Conservation (phyloP, 257 asterid genomes). For the Handroanthus guayacan region DNA sequence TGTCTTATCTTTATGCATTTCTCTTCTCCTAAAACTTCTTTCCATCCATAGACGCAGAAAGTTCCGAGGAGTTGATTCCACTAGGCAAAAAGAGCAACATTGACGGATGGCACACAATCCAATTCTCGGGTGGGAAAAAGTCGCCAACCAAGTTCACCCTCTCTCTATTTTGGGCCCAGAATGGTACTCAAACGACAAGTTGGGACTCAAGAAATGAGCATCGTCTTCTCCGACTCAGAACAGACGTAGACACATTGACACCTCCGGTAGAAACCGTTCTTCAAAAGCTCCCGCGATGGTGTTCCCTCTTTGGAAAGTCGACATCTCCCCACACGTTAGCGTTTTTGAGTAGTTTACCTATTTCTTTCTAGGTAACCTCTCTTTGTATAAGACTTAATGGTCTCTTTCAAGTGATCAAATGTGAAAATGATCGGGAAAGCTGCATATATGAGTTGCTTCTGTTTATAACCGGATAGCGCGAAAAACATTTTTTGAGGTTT, state of each 20-base stretch:
- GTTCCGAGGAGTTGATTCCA: conserved; percentile 62
- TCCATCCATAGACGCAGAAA: conserved; percentile 52
- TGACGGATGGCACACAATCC: conserved; percentile 89
- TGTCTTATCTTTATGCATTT: too few species aligned
- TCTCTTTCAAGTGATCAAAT: too few species aligned
- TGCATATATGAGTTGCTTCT: neutral
- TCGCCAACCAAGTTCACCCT: conserved; percentile 73
- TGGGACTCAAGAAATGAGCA: conserved; percentile 34
- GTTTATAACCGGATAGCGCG: neutral
- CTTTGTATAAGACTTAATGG: neutral
- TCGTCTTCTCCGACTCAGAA: conserved; percentile 65
- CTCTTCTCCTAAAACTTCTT: conserved; percentile 10
- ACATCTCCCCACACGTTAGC: conserved; percentile 78
- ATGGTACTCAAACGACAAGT: conserved; percentile 23
- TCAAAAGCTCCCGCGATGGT: conserved; percentile 81
- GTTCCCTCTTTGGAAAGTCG: conserved; percentile 88
- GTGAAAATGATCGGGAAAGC: neutral
- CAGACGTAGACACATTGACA: conserved; percentile 72
- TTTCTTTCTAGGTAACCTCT: conserved; percentile 45
- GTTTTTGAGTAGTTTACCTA: conserved; percentile 62
- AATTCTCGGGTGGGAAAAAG: conserved; percentile 84
- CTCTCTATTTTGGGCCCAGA: conserved; percentile 60
- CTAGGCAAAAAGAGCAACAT: conserved; percentile 59
- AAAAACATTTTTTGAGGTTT: neutral
- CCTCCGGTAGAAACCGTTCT: conserved; percentile 56